Percentiles rank a stretch among this genome's conserved stretches.
Evolutionary conservation across 108 stramenopile species (phyloP).

Genomic region (Cylindrotheca fusiformis): DNA sequence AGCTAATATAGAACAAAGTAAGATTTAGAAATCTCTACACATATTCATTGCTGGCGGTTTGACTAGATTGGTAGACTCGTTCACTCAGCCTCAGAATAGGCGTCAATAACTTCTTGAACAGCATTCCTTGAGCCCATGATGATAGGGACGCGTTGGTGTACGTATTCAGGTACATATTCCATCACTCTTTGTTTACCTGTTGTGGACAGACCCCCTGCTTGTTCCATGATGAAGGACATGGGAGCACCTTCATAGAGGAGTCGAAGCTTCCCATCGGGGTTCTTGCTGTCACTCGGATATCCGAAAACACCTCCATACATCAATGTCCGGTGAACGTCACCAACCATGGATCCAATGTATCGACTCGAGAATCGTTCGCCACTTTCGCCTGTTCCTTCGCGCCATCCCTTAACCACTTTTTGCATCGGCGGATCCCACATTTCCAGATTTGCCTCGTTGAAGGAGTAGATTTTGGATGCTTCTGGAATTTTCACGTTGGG

Average conservation of each 20-base stretch:
- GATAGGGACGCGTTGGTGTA: conserved; percentile 80
- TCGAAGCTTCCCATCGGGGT: conserved; percentile 85
- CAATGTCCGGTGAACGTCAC: conserved; percentile 97
- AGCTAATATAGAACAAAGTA: too few species aligned
- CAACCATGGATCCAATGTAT: conserved; percentile 98
- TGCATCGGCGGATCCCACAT: conserved; percentile 83
- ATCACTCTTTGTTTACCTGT: conserved; percentile 70
- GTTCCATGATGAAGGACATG: conserved; percentile 96
- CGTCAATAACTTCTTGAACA: conserved; percentile 66
- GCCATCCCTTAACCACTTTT: conserved; percentile 60
- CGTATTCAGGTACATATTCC: conserved; percentile 59
- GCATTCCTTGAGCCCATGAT: conserved; percentile 82
- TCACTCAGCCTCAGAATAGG: conserved; percentile 47
- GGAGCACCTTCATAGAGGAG: conserved; percentile 90
- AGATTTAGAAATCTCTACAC: too few species aligned
- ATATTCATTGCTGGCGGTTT: too few species aligned
- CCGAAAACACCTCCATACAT: conserved; percentile 98
- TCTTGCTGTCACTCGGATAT: conserved; percentile 89
- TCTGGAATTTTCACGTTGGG: conserved; percentile 86
- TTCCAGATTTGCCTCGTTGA: conserved; percentile 95
- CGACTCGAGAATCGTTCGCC: conserved; percentile 72
- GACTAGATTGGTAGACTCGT: too few species aligned
- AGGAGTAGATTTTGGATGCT: conserved; percentile 82
- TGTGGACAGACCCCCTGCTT: conserved; percentile 87
- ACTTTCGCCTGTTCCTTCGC: conserved; percentile 64